These are phyloP conservation scores for Diutina sp. DNA, from an alignment of 1,139 yeast species.

Conservation along the genomic window DNA sequence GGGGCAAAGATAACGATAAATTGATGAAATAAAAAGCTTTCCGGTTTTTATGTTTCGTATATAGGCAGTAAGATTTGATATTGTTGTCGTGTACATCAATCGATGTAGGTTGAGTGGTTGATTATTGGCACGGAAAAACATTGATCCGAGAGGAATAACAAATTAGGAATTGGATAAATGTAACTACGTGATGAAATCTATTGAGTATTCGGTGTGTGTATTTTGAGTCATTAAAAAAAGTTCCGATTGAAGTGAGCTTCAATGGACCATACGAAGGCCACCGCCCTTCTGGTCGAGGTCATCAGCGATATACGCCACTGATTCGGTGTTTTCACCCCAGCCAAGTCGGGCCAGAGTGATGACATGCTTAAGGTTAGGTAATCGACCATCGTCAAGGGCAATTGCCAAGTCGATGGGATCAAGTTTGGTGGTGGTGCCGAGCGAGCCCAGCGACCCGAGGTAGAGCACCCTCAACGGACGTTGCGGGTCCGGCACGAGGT, in stretches of 20 bases:
- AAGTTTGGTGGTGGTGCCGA: conserved; percentile 72
- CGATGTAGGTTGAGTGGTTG: background rate
- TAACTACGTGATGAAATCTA: too few species aligned
- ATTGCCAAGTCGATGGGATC: conserved; percentile 83
- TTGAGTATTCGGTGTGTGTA: too few species aligned
- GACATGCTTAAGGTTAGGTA: conserved; percentile 54
- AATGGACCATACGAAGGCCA: conserved; percentile 32
- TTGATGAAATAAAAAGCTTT: too few species aligned
- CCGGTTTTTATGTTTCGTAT: too few species aligned
- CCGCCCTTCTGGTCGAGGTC: conserved; percentile 29
- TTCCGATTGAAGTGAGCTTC: background rate
- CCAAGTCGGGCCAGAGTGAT: conserved; percentile 70
- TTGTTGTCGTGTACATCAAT: too few species aligned
- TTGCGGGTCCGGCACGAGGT: conserved; percentile 19
- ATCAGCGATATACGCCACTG: conserved; percentile 33
- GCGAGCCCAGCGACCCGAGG: conserved; percentile 76
- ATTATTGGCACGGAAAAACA: background rate
- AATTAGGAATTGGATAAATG: too few species aligned
- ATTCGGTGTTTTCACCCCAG: conserved; percentile 73
- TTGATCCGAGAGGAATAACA: background rate
- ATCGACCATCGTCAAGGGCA: conserved; percentile 66
- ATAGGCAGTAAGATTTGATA: too few species aligned
- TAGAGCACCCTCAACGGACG: conserved; percentile 56
- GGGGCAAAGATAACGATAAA: too few species aligned
- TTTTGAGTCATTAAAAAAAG: background rate